phyloP scores from a whole-genome alignment of 2,329 filamentous ascomycete species.

The Aspergillus aculeatus region DNA sequence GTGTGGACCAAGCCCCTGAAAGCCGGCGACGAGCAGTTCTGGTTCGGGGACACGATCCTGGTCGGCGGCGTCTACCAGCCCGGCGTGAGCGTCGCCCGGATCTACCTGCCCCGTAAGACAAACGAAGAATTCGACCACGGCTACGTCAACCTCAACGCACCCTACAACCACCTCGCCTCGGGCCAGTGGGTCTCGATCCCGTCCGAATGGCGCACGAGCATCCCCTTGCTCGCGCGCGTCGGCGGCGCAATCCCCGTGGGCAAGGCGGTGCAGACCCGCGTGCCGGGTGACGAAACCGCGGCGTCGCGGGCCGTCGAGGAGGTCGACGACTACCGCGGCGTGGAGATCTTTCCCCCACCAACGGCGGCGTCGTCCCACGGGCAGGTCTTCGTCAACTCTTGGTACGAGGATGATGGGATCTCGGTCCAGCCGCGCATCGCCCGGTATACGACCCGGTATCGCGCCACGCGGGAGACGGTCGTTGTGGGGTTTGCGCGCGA shows the following conservation, averaged over 20 bases:
- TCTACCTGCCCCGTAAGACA: constrained; percentile 60
- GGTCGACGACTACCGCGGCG: constrained; percentile 55
- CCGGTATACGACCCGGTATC: constrained; percentile 46
- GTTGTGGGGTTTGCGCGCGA: constrained; percentile 44
- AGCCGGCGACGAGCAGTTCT: constrained; percentile 69
- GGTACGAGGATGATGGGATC: constrained; percentile 60
- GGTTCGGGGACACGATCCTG: constrained; percentile 66
- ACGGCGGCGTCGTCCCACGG: constrained; percentile 36
- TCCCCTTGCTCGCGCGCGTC: constrained; percentile 56
- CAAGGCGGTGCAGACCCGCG: constrained; percentile 51
- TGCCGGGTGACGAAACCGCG: constrained; percentile 51
- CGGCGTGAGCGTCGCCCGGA: constrained; percentile 51
- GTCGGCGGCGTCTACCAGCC: constrained; percentile 67
- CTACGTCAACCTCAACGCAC: constrained; percentile 62
- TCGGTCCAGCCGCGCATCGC: constrained; percentile 45
- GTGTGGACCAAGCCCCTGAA: constrained; percentile 64
- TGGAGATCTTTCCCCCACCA: constrained; percentile 57
- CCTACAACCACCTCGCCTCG: constrained; percentile 57
- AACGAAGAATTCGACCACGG: constrained; percentile 51
- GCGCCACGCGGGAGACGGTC: constrained; percentile 46
- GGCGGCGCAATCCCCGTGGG: constrained; percentile 57
- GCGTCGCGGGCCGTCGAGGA: constrained; percentile 42
- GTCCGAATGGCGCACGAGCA: constrained; percentile 54
- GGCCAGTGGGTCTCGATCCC: constrained; percentile 55
- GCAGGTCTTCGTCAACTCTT: constrained; percentile 43